phyloP scores from a whole-genome alignment of 2,329 filamentous ascomycete genomes.

The Ophiostoma piceae region DNA sequence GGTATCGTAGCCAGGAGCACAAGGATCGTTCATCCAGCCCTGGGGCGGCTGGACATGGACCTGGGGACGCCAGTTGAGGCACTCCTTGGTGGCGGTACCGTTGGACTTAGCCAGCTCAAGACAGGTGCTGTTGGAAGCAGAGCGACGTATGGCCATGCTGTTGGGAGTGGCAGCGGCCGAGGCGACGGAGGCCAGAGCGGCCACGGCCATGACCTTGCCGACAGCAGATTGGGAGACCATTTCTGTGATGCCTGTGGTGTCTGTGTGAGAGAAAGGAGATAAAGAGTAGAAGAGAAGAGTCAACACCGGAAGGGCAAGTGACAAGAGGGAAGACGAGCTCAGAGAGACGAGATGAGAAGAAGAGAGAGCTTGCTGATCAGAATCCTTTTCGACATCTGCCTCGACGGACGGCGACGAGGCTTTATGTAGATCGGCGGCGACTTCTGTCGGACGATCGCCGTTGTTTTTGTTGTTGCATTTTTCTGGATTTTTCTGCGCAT shows the following conservation, averaged over 20 bases:
- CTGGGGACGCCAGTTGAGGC: slow-evolving; percentile 11
- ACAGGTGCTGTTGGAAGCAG: neutral
- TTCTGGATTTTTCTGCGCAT: neutral
- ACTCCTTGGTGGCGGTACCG: slow-evolving; percentile 4
- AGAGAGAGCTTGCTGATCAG: neutral
- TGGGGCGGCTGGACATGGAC: slow-evolving; percentile 29
- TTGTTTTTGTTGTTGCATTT: neutral
- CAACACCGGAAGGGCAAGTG: neutral
- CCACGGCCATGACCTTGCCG: slow-evolving; percentile 12
- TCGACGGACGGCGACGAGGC: neutral
- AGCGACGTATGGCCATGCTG: neutral
- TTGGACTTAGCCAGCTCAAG: slow-evolving; percentile 3
- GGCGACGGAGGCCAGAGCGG: neutral
- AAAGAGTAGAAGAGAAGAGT: neutral
- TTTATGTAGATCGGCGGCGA: slow-evolving; percentile 6
- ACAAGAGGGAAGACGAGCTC: neutral
- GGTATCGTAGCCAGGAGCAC: slow-evolving; percentile 47
- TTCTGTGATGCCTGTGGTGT: neutral
- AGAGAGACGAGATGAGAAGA: neutral
- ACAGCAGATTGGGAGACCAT: slow-evolving; percentile 11
- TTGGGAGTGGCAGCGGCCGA: neutral
- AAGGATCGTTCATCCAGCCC: slow-evolving; percentile 42
- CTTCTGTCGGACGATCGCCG: neutral
- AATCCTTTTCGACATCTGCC: neutral
- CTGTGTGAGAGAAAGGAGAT: neutral